Conservation (phyloP, 1,284 basidiomycete genomes). For the Cryptococcus neoformans region DNA sequence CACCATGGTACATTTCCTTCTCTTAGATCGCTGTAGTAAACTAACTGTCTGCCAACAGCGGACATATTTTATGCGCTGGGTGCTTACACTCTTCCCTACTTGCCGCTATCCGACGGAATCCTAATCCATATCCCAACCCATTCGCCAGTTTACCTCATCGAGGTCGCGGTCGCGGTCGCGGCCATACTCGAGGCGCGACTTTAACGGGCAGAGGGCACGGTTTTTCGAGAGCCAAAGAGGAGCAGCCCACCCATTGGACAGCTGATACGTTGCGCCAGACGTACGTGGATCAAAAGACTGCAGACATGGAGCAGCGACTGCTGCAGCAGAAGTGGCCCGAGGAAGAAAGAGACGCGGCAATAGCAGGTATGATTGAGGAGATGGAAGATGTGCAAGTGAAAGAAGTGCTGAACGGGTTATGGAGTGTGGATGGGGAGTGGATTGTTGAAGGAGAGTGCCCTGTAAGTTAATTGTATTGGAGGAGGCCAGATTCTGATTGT, state of each 20-base stretch:
- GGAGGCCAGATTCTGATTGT: neutral
- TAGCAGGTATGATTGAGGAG: slow-evolving; percentile 14
- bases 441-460: slow-evolving; percentile 48
- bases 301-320: slow-evolving; percentile 2
- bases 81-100: slow-evolving; percentile 39
- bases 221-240: neutral
- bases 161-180: slow-evolving; percentile 14
- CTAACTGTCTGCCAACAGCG: slow-evolving; percentile 19
- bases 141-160: slow-evolving; percentile 3
- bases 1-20: slow-evolving; percentile 31
- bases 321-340: neutral
- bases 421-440: slow-evolving; percentile 27
- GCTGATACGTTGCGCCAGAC: slow-evolving; percentile 16
- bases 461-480: slow-evolving; percentile 24
- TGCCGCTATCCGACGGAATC: slow-evolving; percentile 35
- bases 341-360: slow-evolving; percentile 6
- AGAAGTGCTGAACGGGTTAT: slow-evolving; percentile 33
- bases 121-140: slow-evolving; percentile 26
- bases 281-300: slow-evolving; percentile 1
- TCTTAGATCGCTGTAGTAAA: neutral
- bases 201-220: neutral
- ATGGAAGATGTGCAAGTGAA: slow-evolving; percentile 15
- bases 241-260: slow-evolving; percentile 30
- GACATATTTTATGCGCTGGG: slow-evolving; percentile 41
- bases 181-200: slow-evolving; percentile 2